phyloP scores from a whole-genome alignment of 2,329 filamentous ascomycete species.

The Colletotrichum incanum region DNA sequence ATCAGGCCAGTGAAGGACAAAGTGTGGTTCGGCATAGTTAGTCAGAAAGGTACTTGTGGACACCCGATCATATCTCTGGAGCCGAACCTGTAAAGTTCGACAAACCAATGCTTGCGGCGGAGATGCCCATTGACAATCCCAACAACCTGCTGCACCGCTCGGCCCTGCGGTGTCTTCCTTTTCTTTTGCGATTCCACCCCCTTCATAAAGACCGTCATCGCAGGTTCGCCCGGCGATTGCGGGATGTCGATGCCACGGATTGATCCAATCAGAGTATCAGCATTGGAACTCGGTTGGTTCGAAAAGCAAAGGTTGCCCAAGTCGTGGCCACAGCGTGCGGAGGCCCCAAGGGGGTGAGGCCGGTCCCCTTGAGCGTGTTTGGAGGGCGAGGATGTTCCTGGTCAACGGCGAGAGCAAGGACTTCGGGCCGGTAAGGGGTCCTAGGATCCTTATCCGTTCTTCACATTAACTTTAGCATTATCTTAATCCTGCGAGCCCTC shows the following conservation, averaged over 20 bases:
- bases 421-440: constrained; percentile 32
- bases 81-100: constrained; percentile 16
- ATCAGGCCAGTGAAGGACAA: constrained; percentile 29
- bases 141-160: constrained; percentile 32
- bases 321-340: constrained; percentile 19
- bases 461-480: constrained; percentile 23
- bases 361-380: neutral
- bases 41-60: constrained; percentile 5
- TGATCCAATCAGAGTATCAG: constrained; percentile 9
- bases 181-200: constrained; percentile 1
- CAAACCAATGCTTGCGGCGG: constrained; percentile 3
- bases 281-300: constrained; percentile 10
- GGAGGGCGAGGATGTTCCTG: constrained; percentile 24
- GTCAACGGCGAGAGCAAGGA: constrained; percentile 7
- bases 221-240: constrained; percentile 10
- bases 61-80: constrained; percentile 19
- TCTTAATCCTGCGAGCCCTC: constrained; percentile 18
- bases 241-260: constrained; percentile 18
- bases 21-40: constrained; percentile 11
- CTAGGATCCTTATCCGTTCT: constrained; percentile 19
- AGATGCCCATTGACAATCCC: constrained; percentile 18
- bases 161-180: constrained; percentile 26
- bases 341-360: constrained; percentile 20
- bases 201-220: constrained; percentile 2
- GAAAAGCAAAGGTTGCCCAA: constrained; percentile 5